These are phyloP conservation scores for Colletotrichum lini DNA, from an alignment of 2,329 filamentous ascomycete species.

Conservation along the genomic window DNA sequence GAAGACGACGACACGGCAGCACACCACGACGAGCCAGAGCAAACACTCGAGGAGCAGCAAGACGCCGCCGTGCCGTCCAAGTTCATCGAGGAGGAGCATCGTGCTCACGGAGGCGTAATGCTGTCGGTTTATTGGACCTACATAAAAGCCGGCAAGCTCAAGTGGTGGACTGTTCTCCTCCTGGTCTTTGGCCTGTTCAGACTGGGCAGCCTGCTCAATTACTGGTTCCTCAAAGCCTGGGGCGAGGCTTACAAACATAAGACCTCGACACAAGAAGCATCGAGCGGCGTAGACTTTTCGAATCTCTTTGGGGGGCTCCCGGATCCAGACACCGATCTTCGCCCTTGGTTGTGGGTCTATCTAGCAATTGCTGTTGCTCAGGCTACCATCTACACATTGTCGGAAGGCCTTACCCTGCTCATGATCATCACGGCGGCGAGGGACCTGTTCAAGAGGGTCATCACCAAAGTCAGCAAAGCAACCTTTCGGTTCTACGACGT, in stretches of 20 bases:
- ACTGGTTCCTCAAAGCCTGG: constrained; percentile 90
- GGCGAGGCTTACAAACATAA: constrained; percentile 76
- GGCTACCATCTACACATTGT: constrained; percentile 71
- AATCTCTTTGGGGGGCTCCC: constrained; percentile 69
- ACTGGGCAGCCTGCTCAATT: constrained; percentile 74
- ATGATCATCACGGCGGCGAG: constrained; percentile 86
- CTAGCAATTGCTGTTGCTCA: constrained; percentile 75
- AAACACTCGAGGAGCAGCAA: constrained; percentile 53
- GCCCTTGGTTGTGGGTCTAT: constrained; percentile 82
- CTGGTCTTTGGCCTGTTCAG: constrained; percentile 75
- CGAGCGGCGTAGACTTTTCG: constrained; percentile 45
- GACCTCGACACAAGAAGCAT: not conserved
- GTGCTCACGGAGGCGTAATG: constrained; percentile 82
- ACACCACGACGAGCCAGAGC: constrained; percentile 51
- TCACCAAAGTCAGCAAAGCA: constrained; percentile 81
- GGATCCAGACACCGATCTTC: constrained; percentile 75
- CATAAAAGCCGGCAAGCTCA: constrained; percentile 82
- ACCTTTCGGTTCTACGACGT: constrained; percentile 94
- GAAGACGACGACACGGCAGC: constrained; percentile 45
- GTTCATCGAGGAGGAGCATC: constrained; percentile 84
- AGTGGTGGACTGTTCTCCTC: constrained; percentile 79
- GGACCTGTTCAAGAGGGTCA: constrained; percentile 79
- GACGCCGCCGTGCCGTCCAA: constrained; percentile 75
- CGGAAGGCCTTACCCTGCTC: constrained; percentile 78
- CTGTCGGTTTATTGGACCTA: constrained; percentile 86